These are phyloP conservation scores for Nepenthes gracilis DNA, from an alignment of 148 eudicot species.

Conservation along the genomic window DNA sequence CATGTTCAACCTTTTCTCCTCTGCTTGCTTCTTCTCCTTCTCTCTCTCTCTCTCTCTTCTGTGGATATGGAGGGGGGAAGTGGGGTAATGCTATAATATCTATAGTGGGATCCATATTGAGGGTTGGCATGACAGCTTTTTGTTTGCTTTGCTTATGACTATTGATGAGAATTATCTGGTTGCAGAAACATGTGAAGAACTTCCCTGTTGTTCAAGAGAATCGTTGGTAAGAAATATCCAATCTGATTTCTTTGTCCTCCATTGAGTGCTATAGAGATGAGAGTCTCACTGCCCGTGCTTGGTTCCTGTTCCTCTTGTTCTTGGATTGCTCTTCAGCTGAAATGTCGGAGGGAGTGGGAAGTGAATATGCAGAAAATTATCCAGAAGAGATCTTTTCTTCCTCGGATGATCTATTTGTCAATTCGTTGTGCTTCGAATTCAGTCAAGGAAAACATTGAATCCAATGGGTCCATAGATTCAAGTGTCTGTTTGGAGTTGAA, in stretches of 20 bases:
- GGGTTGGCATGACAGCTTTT: too few species aligned
- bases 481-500: slow-evolving; percentile 45
- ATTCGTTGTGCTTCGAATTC: slow-evolving; percentile 65
- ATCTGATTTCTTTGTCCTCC: background rate
- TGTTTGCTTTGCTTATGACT: background rate
- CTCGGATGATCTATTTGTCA: slow-evolving; percentile 76
- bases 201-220: slow-evolving; percentile 43
- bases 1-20: background rate
- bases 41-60: background rate
- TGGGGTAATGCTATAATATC: too few species aligned
- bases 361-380: slow-evolving; percentile 29
- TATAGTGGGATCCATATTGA: too few species aligned
- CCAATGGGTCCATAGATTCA: slow-evolving; percentile 53
- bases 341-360: slow-evolving; percentile 39
- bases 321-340: slow-evolving; percentile 24
- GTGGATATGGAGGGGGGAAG: background rate
- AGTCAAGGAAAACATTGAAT: slow-evolving; percentile 40
- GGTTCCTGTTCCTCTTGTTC: background rate
- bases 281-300: background rate
- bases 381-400: slow-evolving; percentile 68
- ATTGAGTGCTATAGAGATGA: background rate
- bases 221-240: slow-evolving; percentile 28
- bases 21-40: background rate
- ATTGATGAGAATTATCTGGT: slow-evolving; percentile 8
- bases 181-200: slow-evolving; percentile 80